Evolutionary conservation across 305 asterid species (phyloP).

Genomic region (Rubia peregrina): DNA sequence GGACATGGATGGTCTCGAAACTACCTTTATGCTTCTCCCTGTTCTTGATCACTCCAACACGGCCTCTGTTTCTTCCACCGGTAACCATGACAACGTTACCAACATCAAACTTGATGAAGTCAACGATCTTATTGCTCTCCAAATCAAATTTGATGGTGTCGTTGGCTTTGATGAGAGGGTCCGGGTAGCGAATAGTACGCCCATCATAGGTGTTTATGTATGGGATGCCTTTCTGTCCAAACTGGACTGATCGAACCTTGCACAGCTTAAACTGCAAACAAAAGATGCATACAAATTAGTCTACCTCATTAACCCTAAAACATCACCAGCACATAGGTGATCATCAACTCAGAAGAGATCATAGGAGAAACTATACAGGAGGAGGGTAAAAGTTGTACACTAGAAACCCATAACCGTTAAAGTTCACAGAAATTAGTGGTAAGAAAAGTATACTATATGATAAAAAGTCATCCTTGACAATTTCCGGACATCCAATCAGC

Average conservation of each 20-base stretch:
- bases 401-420: too few relatives aligned
- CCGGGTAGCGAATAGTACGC: conserved; percentile 61
- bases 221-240: conserved; percentile 64
- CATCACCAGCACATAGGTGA: too few relatives aligned
- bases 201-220: conserved; percentile 62
- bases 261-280: conserved; percentile 58
- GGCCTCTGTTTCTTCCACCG: conserved; percentile 72
- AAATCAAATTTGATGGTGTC: conserved; percentile 59
- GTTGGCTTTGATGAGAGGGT: conserved; percentile 59
- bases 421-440: too few relatives aligned
- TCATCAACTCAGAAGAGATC: too few relatives aligned
- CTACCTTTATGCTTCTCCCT: conserved; percentile 64
- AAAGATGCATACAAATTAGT: neutral
- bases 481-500: neutral
- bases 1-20: conserved; percentile 55
- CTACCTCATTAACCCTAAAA: too few relatives aligned
- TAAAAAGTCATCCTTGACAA: too few relatives aligned
- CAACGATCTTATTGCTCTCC: conserved; percentile 44
- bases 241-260: conserved; percentile 50
- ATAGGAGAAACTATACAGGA: too few relatives aligned
- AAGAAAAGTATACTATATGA: too few relatives aligned
- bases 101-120: conserved; percentile 61
- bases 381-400: too few relatives aligned
- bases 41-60: conserved; percentile 57
- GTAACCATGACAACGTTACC: conserved; percentile 71